Base-by-base conservation (phyloP, 2,329 filamentous ascomycete species). In the Penicillium sp. region DNA sequence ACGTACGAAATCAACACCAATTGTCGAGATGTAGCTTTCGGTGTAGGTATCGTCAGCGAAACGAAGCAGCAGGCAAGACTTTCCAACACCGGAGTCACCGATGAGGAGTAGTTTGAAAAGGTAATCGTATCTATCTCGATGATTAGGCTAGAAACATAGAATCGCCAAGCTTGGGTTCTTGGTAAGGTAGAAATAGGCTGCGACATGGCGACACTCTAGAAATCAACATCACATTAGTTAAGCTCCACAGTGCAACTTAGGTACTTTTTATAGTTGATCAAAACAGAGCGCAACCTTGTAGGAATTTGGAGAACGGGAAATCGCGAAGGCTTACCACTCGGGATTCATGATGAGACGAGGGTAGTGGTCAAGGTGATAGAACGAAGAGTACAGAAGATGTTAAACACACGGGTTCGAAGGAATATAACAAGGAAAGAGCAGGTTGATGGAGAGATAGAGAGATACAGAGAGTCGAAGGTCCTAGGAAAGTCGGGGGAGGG, bases 21-120 rank as follows among this genome's bases (percentile, higher is more conserved):
- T 99, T 67, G 94, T 99, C 62, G 94, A 97, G 81, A 99, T 99
- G 82, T 97, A 99, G 76, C 90, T 96, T 82, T 97, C 94, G 59
- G 94, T 99, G 83, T 97, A 99, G 77, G 94, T 97, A 73, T 97
- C 92, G 75, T 97, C 94, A 73, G 94, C 94, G 74, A 99, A 99
- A 81, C 94, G 91, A 74, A 99, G 84, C 67, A 99, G 84, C 81
- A 99, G 78, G 80, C 94, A 99, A 73, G 94, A 99, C 88, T 99
- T 99, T 88, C 94, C 94, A 73, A 99, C 94, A 86, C 94, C 94
- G 77, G 94, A 99, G 78, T 99, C 94, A 79, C 94, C 94, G 86
- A 99, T 99, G 82, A 99, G 93, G 79, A 99, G 90, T 66, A 99
- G 91, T 87, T 99, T 99, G 87, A 99, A 99, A 73, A 99, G 91